phyloP scores from a whole-genome alignment of 176 grass and related monocot genomes.

The Paspalum vaginatum region DNA sequence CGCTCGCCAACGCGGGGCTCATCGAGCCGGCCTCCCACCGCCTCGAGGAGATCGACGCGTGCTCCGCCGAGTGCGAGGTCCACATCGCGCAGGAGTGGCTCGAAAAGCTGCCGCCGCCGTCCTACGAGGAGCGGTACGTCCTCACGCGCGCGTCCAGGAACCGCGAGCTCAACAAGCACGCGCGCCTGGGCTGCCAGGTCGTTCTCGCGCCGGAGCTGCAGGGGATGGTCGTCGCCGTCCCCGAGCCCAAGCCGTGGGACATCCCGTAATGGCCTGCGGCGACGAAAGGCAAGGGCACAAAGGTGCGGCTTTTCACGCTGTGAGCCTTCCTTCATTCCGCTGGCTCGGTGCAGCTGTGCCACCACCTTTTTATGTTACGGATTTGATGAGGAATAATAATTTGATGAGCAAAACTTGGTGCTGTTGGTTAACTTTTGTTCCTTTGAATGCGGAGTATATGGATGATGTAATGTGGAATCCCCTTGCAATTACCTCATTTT shows the following conservation, averaged over 20 bases:
- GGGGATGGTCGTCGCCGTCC: conserved; percentile 90
- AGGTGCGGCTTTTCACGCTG: conserved; percentile 26
- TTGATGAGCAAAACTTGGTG: conserved; percentile 47
- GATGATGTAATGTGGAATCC: conserved; percentile 58
- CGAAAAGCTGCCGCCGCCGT: conserved; percentile 75
- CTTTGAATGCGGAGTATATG: conserved; percentile 33
- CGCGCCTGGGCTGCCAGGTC: conserved; percentile 90
- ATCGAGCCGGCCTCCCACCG: conserved; percentile 94
- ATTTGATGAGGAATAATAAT: conserved; percentile 57
- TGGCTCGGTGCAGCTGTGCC: background rate
- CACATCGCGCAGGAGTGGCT: conserved; percentile 99
- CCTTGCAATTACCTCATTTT: conserved; percentile 29
- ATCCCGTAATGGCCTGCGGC: conserved; percentile 61
- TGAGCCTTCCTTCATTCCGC: conserved; percentile 16
- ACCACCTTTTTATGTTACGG: conserved; percentile 33
- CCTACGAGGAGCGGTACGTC: conserved; percentile 82
- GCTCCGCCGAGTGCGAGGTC: conserved; percentile 94
- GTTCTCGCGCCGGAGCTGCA: conserved; percentile 78
- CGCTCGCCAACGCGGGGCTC: conserved; percentile 70
- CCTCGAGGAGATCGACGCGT: conserved; percentile 94
- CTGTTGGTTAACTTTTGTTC: conserved; percentile 35
- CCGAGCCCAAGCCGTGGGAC: conserved; percentile 94
- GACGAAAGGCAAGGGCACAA: background rate
- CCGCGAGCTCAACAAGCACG: conserved; percentile 86
- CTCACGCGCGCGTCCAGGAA: conserved; percentile 78